Evolutionary conservation across 768 basidiomycete species (phyloP).

Genomic region (Trametes gibbosa): DNA sequence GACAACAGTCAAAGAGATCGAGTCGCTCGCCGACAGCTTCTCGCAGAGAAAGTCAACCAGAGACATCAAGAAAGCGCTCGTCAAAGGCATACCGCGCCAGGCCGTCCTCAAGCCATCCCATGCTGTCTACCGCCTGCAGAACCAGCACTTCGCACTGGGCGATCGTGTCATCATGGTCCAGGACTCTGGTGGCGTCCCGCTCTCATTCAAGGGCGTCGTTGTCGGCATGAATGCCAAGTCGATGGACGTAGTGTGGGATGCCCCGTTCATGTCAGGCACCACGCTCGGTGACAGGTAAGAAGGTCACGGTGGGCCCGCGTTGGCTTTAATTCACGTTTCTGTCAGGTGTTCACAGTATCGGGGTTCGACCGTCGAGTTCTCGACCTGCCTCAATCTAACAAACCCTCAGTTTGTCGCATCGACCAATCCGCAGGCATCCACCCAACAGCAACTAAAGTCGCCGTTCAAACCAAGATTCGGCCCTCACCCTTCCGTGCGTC

Average conservation of each 20-base stretch:
- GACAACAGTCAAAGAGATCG: conserved; percentile 79
- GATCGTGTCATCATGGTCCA: conserved; percentile 96
- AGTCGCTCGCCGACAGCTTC: conserved; percentile 69
- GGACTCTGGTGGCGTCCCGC: conserved; percentile 89
- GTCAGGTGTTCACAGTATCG: conserved; percentile 87
- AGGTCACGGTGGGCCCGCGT: not conserved
- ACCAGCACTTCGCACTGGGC: conserved; percentile 83
- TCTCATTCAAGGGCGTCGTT: conserved; percentile 91
- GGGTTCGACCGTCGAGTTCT: conserved; percentile 84
- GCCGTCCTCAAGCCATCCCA: conserved; percentile 93
- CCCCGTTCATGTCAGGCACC: conserved; percentile 89
- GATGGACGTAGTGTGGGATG: conserved; percentile 97
- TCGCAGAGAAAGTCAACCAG: conserved; percentile 55
- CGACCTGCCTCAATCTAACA: conserved; percentile 85
- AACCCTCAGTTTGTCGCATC: conserved; percentile 82
- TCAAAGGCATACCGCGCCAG: conserved; percentile 89
- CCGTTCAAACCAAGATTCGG: conserved; percentile 71
- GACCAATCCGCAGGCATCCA: conserved; percentile 58
- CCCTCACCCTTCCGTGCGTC: conserved; percentile 59
- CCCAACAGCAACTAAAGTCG: conserved; percentile 40
- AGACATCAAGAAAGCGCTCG: conserved; percentile 86
- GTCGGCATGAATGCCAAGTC: conserved; percentile 82
- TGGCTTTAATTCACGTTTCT: conserved; percentile 2
- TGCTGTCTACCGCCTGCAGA: conserved; percentile 83
- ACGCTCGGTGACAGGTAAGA: conserved; percentile 80